Percentiles rank a stretch among this genome's conserved stretches.
phyloP scores from a whole-genome alignment of 1,284 basidiomycete species.

The Fomitiporia mediterranea region DNA sequence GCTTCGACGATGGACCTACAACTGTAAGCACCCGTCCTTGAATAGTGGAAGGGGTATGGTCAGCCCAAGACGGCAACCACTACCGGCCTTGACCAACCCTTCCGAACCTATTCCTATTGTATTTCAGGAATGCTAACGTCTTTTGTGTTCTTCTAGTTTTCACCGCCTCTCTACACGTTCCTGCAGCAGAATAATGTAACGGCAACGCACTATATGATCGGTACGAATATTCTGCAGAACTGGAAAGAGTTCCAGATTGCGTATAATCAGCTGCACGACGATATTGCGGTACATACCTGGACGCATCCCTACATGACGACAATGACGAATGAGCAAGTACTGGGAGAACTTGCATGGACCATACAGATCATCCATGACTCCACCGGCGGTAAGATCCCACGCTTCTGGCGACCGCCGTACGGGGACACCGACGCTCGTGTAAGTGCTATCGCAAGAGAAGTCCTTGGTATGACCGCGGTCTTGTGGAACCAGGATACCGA shows the following conservation, averaged over 20 bases:
- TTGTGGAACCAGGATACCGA: conserved; percentile 78
- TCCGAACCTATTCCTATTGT: background rate
- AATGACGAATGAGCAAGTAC: conserved; percentile 58
- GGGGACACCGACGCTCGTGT: conserved; percentile 76
- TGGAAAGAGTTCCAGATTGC: conserved; percentile 50
- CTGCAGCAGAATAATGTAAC: conserved; percentile 53
- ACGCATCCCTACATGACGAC: conserved; percentile 81
- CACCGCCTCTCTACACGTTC: conserved; percentile 48
- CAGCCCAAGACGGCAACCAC: conserved; percentile 23
- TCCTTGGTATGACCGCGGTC: conserved; percentile 66
- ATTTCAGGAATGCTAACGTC: too few relatives aligned
- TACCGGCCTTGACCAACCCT: conserved; percentile 22
- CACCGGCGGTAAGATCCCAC: conserved; percentile 67
- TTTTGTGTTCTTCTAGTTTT: conserved; percentile 25
- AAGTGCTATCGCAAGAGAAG: conserved; percentile 64
- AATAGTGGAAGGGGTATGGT: too few relatives aligned
- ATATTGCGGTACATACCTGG: conserved; percentile 62
- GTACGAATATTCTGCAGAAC: conserved; percentile 59
- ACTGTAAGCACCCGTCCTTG: conserved; percentile 36
- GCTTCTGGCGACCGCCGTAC: conserved; percentile 75
- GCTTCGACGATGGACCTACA: conserved; percentile 80
- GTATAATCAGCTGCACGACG: conserved; percentile 40
- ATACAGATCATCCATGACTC: conserved; percentile 79
- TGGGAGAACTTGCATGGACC: conserved; percentile 82
- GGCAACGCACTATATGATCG: conserved; percentile 84